Evolutionary conservation across 1,284 basidiomycete species (phyloP), one percentile per base, ranked within the genome.

Genomic region (Malassezia sympodialis): DNA sequence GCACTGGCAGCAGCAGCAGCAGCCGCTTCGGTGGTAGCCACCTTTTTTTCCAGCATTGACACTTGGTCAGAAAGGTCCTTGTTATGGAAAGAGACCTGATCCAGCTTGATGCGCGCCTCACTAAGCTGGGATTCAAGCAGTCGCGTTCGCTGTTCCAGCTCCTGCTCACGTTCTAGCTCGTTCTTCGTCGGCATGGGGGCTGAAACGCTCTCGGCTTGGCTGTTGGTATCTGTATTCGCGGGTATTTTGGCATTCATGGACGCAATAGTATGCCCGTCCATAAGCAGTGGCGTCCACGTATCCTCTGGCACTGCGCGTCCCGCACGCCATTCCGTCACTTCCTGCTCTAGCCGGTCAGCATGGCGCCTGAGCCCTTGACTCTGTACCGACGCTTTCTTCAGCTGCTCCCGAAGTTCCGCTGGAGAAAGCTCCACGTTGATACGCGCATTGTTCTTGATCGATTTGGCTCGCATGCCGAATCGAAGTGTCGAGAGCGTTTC

Each of bases 371-470:
- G 35, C 24, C 30, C 15, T 6, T 24, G 27, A 3, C 34, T 24
- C 30, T 57, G 43, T 8, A 32, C 44, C 15, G 19, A 8, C 0
- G 93, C 87, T 77, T 93, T 96, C 70, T 85, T 85, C 65, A 99
- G 80, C 39, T 94, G 79, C 10, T 83, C 84, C 73, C 96, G 96
- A 78, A 99, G 85, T 74, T 99, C 94, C 46, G 89, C 80, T 0
- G 94, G 93, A 0, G 91, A 96, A 44, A 99, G 82, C 76, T 99
- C 94, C 50, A 90, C 89, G 76, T 99, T 99, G 79, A 99, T 88
- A 54, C 91, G 86, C 51, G 94, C 94, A 68, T 88, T 90, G 79
- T 99, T 99, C 87, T 96, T 98, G 83, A 99, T 99, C 28, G 88
- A 88, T 77, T 99, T 99, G 28, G 94, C 94, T 59, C 91, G 87